Base-by-base conservation (phyloP, 139 green algal species). In the Chlorella sp. region DNA sequence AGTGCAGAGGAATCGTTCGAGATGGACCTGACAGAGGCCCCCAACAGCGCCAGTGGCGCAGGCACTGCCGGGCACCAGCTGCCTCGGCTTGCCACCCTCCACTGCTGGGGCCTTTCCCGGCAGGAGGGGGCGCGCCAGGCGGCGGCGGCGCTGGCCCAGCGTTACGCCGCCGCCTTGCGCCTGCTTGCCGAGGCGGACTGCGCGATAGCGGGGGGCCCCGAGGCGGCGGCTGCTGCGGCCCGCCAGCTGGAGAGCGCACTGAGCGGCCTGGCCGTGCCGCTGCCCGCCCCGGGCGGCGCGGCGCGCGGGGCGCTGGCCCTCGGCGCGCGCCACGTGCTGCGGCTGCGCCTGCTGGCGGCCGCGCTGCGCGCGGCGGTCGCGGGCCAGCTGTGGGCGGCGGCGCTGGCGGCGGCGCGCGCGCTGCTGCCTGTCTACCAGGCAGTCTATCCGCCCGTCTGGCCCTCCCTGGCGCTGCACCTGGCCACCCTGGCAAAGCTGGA, bases 361-460 rank as follows among this genome's bases (percentile, higher is more conserved):
- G 41, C 86, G 51, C 48, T 90, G 42, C 81, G 84, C 14, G 77
- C 82, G 15, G 72, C 77, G 0, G 58, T 93, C 1, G 81, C 84
- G 5, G 36, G 51, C 0, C 82, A 72, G 31, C 53, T 48, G 29
- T 93, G 89, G 87, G 3, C 62, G 8, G 4, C 76, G 23, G 86
- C 84, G 5, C 76, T 91, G 36, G 27, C 48, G 8, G 70, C 67
- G 15, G 86, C 79, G 15, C 41, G 70, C 0, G 11, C 60, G n/a
- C 61, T 93, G 69, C 68, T 65, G 0, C 66, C 78, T 1, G 27
- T 80, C 27, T 90, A 89, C 68, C n/a, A 81, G 17, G 45, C 75
- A 8, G 68, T 85, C 4, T 93, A 93, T n/a, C 82, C 80, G 17
- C 7, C 61, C 66, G 79, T 80, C 27, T 87, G 82, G 82, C 82